These are phyloP conservation scores for Elongisporangium anandrum DNA, from an alignment of 352 stramenopile species.

Conservation along the genomic window DNA sequence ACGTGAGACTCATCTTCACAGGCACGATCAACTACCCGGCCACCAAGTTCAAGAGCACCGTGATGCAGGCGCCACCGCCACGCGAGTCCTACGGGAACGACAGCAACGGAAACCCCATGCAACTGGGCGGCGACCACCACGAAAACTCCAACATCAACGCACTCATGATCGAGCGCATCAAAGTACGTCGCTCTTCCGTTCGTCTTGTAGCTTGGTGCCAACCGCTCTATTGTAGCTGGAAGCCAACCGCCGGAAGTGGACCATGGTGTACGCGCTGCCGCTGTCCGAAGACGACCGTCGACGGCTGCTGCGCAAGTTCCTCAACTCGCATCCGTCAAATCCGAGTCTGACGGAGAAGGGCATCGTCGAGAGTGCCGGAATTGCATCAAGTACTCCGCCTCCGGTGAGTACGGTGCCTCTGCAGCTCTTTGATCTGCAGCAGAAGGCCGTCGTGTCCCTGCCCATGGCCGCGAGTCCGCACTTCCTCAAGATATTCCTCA, in stretches of 20 bases:
- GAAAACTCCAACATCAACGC: constrained; percentile 53
- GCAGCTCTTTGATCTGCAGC: constrained; percentile 76
- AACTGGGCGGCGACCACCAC: constrained; percentile 41
- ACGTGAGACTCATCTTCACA: constrained; percentile 85
- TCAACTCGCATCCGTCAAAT: constrained; percentile 30
- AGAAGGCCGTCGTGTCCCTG: constrained; percentile 63
- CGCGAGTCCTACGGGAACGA: neutral
- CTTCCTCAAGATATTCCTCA: constrained; percentile 69
- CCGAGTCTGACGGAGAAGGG: constrained; percentile 8
- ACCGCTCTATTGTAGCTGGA: constrained; percentile 35
- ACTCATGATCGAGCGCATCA: constrained; percentile 82
- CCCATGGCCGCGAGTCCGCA: constrained; percentile 41
- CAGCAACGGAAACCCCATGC: neutral
- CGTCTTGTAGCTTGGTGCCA: neutral
- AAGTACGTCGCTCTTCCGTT: constrained; percentile 17
- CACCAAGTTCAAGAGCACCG: constrained; percentile 24
- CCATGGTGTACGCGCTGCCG: constrained; percentile 47
- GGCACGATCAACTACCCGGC: constrained; percentile 48
- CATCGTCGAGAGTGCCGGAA: constrained; percentile 8
- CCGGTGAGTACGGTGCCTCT: constrained; percentile 15
- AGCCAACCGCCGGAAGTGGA: constrained; percentile 74
- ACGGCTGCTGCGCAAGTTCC: constrained; percentile 59
- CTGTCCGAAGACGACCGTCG: constrained; percentile 58
- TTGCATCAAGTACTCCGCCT: neutral
- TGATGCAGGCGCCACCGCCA: constrained; percentile 4